These are phyloP conservation scores for Collybia mongolica DNA, from an alignment of 768 basidiomycete species.

Conservation along the genomic window DNA sequence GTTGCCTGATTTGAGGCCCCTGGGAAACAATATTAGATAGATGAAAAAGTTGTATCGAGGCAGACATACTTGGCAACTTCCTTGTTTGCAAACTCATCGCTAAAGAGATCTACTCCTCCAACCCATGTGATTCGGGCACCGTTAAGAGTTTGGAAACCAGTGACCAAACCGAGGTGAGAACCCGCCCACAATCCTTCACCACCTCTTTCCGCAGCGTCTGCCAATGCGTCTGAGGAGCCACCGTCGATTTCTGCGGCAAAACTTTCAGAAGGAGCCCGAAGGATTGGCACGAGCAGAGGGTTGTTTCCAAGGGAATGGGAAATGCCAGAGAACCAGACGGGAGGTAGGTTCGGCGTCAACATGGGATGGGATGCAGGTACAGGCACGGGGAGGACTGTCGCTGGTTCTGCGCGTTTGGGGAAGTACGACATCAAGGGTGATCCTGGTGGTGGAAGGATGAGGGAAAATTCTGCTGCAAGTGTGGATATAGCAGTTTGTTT, in stretches of 20 bases:
- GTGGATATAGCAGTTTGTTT: conserved; percentile 72
- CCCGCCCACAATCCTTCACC: conserved; percentile 87
- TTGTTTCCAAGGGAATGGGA: conserved; percentile 66
- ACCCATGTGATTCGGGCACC: conserved; percentile 80
- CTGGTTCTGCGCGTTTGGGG: conserved; percentile 64
- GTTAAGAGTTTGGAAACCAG: conserved; percentile 83
- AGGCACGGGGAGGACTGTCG: conserved; percentile 64
- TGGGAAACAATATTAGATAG: conserved; percentile 18
- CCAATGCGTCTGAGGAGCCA: conserved; percentile 59
- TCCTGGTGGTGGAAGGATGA: conserved; percentile 83
- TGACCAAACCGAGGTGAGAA: conserved; percentile 70
- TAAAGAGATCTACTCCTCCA: conserved; percentile 80
- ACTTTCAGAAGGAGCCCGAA: conserved; percentile 73
- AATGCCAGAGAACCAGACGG: conserved; percentile 77
- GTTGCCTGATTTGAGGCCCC: conserved; percentile 72
- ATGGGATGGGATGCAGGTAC: conserved; percentile 41
- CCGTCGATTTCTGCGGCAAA: conserved; percentile 73
- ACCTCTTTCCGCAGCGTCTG: conserved; percentile 70
- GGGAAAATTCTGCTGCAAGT: conserved; percentile 88
- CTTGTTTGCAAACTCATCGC: conserved; percentile 70
- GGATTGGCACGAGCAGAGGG: conserved; percentile 80
- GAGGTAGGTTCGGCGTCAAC: conserved; percentile 45
- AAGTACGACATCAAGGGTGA: conserved; percentile 87
- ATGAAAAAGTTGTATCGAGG: not conserved
- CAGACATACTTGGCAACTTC: conserved; percentile 54